Evolutionary conservation across 2,329 filamentous ascomycete species (phyloP).

Genomic region (Aspergillus luchuensis): DNA sequence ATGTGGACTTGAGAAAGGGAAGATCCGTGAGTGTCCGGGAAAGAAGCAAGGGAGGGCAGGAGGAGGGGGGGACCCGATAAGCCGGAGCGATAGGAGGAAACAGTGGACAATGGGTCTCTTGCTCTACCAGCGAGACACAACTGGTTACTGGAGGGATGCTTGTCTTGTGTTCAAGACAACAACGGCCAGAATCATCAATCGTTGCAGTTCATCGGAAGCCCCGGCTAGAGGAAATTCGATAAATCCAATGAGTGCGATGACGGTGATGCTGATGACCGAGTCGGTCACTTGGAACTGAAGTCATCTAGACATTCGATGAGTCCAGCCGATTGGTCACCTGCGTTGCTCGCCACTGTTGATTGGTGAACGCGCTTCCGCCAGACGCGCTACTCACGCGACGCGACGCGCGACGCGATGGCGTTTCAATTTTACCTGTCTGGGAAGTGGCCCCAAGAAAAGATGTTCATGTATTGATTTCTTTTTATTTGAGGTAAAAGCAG

Average conservation of each 20-base stretch:
- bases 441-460: not conserved
- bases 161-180: not conserved
- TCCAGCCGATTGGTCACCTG: not conserved
- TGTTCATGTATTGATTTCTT: too few relatives aligned
- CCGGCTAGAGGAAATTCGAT: not conserved
- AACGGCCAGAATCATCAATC: too few relatives aligned
- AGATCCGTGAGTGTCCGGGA: not conserved
- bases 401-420: not conserved
- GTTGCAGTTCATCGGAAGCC: not conserved
- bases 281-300: not conserved
- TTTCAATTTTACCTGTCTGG: not conserved
- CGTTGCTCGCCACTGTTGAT: not conserved
- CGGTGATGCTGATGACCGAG: not conserved
- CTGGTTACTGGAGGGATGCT: not conserved
- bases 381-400: not conserved
- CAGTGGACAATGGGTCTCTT: too few relatives aligned
- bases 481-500: too few relatives aligned
- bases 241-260: too few relatives aligned
- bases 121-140: slow-evolving; percentile 1
- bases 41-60: slow-evolving; percentile 16
- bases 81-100: slow-evolving; percentile 19
- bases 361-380: not conserved
- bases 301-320: not conserved
- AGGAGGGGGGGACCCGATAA: slow-evolving; percentile 11
- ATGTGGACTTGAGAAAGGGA: slow-evolving; percentile 4